Evolutionary conservation across 345 rosid genomes (phyloP).

Genomic region (Lumnitzera littorea): DNA sequence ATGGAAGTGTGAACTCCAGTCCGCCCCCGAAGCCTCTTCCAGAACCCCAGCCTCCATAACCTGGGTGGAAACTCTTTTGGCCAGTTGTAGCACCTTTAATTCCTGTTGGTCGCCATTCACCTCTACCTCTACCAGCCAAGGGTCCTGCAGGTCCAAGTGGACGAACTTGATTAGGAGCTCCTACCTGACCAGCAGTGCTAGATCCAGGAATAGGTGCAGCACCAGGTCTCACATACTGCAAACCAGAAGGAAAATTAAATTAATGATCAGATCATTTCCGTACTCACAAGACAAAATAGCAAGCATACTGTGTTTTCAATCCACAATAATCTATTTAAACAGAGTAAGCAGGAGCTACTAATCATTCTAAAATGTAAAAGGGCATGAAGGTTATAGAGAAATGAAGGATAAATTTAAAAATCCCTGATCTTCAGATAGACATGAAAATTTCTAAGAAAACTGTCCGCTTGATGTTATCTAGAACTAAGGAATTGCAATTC

Average conservation of each 20-base stretch:
- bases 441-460: no score
- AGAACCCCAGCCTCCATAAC: conserved; percentile 61
- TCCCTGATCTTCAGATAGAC: no score
- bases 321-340: no score
- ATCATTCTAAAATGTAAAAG: no score
- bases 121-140: conserved; percentile 84
- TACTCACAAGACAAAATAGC: no score
- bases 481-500: no score
- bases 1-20: conserved; percentile 91
- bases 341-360: no score
- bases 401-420: no score
- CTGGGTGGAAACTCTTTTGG: conserved; percentile 73
- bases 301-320: no score
- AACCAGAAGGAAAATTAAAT: conserved; percentile 8
- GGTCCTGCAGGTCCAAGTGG: conserved; percentile 56
- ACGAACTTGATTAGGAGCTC: conserved; percentile 69
- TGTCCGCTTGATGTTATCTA: no score
- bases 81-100: conserved; percentile 52
- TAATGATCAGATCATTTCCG: conserved; percentile 3
- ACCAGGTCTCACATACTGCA: conserved; percentile 99
- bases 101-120: conserved; percentile 87
- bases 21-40: conserved; percentile 79
- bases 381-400: no score
- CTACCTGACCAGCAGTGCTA: conserved; percentile 37
- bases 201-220: conserved; percentile 76